Evolutionary conservation across 345 rosid genomes (phyloP).

Genomic region (Aethionema arabicum): DNA sequence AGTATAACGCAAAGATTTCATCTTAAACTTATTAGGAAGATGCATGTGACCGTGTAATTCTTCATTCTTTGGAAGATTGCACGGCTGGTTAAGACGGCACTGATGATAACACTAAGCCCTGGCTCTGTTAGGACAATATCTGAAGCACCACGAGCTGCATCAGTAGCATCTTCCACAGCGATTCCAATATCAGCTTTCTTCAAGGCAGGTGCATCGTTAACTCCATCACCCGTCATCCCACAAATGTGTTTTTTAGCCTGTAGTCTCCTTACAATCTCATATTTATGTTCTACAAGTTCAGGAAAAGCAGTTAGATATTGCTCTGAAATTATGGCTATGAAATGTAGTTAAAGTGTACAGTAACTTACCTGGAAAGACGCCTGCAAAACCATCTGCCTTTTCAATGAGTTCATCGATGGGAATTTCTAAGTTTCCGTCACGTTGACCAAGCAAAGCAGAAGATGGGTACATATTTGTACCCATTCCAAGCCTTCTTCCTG

Average conservation of each 20-base stretch:
- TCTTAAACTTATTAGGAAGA: constrained; percentile 5
- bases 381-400: constrained; percentile 59
- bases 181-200: constrained; percentile 70
- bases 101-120: constrained; percentile 62
- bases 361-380: constrained; percentile 51
- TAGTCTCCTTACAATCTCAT: constrained; percentile 54
- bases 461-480: constrained; percentile 91
- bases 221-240: constrained; percentile 70
- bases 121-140: constrained; percentile 66
- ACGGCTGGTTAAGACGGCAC: constrained; percentile 61
- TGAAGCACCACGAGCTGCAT: constrained; percentile 63
- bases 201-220: constrained; percentile 66
- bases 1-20: background rate
- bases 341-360: background rate
- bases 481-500: constrained; percentile 71
- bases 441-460: constrained; percentile 47
- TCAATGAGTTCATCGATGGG: constrained; percentile 49
- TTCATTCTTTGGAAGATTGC: constrained; percentile 71
- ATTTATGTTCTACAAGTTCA: constrained; percentile 47
- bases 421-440: constrained; percentile 32
- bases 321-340: background rate
- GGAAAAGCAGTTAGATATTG: background rate
- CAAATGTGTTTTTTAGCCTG: constrained; percentile 54
- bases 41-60: constrained; percentile 49
- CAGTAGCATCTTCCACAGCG: constrained; percentile 66